Evolutionary conservation across 306 rosid genomes (phyloP), one percentile per base, ranked within the genome.

Genomic region (Glycine tomentella): DNA sequence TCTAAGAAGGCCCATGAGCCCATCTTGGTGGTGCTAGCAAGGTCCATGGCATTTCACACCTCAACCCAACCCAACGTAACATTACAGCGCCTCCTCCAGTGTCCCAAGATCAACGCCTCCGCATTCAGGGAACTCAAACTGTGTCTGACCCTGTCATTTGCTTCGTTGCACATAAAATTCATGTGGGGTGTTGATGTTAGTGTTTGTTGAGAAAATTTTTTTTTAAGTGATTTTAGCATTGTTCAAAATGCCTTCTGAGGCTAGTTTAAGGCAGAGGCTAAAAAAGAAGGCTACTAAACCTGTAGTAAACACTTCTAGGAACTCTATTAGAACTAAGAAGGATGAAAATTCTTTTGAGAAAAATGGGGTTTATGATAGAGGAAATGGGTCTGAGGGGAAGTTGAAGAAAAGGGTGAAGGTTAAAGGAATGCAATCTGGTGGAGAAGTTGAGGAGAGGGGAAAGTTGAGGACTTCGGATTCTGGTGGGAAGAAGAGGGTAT

Each of bases 401-500:
- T 36, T 57, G 50, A 80, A 84, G 20, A 80, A 67, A 80, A 83
- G 46, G 44, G 83, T 10, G n/a, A 69, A 71, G 46, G 61, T 58
- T 25, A 77, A 49, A 38, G 83, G 69, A n/a, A 49, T 1, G 49
- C 51, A 73, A 25, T 68, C 34, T 0, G 44, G 79, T 25, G 81
- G 52, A 80, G 79, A 36, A 17, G 25, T 81, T 77, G 48, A n/a
- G 25, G 83, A 79, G 80, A 63, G 84, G 15, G 68, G 80, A 12
- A 75, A 74, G 76, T 17, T 42, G 57, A 87, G 72, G 72, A 53
- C 51, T 74, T 81, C 81, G 33, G 82, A 65, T 84, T 81, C 81
- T 68, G 3, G 2, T 84, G 80, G 74, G 78, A 84, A 83, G 75
- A 87, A 75, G 78, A 84, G 88, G 50, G 72, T 84, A 1, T 78